Evolutionary conservation across 352 stramenopile genomes (phyloP).

Genomic region (Globisporangium spinosum): DNA sequence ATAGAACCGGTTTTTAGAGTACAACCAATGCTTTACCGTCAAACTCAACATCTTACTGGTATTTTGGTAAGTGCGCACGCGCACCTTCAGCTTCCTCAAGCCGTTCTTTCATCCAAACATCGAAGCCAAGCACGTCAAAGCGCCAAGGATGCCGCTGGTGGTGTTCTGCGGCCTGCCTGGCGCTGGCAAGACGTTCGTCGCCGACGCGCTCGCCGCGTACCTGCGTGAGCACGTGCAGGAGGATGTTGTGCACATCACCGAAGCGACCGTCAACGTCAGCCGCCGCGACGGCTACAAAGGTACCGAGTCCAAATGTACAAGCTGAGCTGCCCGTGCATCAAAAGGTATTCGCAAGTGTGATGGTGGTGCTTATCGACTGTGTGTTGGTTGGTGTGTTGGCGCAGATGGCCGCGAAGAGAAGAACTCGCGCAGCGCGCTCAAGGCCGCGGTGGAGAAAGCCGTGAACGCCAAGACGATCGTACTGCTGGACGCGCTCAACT

Average conservation of each 20-base stretch:
- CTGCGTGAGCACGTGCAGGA: conserved; percentile 37
- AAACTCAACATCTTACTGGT: no score
- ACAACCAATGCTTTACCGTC: no score
- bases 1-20: no score
- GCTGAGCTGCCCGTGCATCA: background rate
- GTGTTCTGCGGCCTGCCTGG: conserved; percentile 67
- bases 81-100: no score
- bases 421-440: conserved; percentile 60
- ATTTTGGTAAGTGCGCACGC: no score
- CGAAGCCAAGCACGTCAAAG: background rate
- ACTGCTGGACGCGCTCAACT: conserved; percentile 92
- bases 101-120: no score
- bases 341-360: background rate
- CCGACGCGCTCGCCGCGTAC: conserved; percentile 44
- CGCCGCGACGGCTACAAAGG: conserved; percentile 55
- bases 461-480: conserved; percentile 75
- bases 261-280: conserved; percentile 58
- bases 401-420: conserved; percentile 65
- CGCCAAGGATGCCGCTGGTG: conserved; percentile 60
- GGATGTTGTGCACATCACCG: conserved; percentile 55
- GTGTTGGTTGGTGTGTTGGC: background rate
- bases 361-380: background rate
- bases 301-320: conserved; percentile 14
- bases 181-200: conserved; percentile 61
- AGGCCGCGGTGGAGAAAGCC: conserved; percentile 55